These are phyloP conservation scores for Candida easanensis DNA, from an alignment of 805 yeast species.

Conservation along the genomic window DNA sequence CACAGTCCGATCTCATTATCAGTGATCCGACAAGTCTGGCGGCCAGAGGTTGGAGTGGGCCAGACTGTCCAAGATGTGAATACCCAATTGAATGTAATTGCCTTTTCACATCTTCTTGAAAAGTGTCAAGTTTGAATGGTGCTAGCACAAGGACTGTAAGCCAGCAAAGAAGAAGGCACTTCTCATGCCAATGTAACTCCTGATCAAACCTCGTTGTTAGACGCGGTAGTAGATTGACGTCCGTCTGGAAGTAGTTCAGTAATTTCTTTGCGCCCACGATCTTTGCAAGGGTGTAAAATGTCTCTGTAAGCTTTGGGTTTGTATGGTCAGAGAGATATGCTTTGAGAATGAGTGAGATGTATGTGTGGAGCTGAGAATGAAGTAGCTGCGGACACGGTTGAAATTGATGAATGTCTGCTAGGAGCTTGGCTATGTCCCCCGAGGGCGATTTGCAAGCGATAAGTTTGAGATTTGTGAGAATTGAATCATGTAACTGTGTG, in stretches of 20 bases:
- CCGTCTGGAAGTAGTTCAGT: slow-evolving; percentile 57
- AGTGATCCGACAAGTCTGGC: slow-evolving; percentile 31
- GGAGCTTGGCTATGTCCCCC: slow-evolving; percentile 1
- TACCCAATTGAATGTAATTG: slow-evolving; percentile 31
- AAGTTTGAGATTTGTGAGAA: background rate
- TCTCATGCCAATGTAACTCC: slow-evolving; percentile 41
- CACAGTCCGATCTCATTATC: slow-evolving; percentile 26
- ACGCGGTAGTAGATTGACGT: slow-evolving; percentile 46
- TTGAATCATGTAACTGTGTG: slow-evolving; percentile 7
- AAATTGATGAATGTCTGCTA: slow-evolving; percentile 41
- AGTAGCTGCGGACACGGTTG: slow-evolving; percentile 53
- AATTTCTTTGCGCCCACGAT: slow-evolving; percentile 64
- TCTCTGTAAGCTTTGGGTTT: slow-evolving; percentile 13
- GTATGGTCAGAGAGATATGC: slow-evolving; percentile 26
- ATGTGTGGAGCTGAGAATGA: slow-evolving; percentile 36
- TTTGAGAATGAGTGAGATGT: slow-evolving; percentile 10
- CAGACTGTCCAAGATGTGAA: slow-evolving; percentile 31
- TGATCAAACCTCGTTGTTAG: slow-evolving; percentile 30
- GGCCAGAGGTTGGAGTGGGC: slow-evolving; percentile 35
- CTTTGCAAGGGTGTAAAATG: slow-evolving; percentile 61
- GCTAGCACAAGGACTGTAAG: slow-evolving; percentile 63
- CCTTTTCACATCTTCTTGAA: slow-evolving; percentile 32
- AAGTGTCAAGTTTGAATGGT: slow-evolving; percentile 60
- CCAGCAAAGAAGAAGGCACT: slow-evolving; percentile 63
- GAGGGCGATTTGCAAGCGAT: background rate